Evolutionary conservation across 495 filamentous ascomycete species (phyloP), one percentile per base, ranked within the genome.

Genomic region (Apiosordaria backusii): DNA sequence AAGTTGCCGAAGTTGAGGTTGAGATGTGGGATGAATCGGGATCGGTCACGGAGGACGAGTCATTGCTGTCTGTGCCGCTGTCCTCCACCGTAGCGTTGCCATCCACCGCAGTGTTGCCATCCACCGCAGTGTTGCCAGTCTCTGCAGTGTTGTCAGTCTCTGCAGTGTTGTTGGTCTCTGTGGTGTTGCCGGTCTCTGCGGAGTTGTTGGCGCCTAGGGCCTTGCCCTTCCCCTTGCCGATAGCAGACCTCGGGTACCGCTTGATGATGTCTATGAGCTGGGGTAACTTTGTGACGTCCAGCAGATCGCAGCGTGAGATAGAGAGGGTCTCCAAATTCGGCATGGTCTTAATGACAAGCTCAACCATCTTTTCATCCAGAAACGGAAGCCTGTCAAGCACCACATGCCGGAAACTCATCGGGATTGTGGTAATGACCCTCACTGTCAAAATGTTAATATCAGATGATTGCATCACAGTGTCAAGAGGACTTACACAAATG

Each of bases 261-360:
- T 58, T n/a, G 55, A 75, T 60, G 19, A 65, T 50, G 0, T 63
- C 53, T 3, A 76, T 35, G 13, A 76, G 50, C 0, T 57, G 21
- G 5, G 19, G 50, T 0, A 76, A 63, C 59, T 72, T 70, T n/a
- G 61, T 67, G n/a, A 73, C n/a, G 21, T 76, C 72, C 5, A 76
- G 29, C 19, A 73, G 18, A 0, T 62, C 24, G 55, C 74, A 76
- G 19, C 69, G 67, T 1, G 67, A 65, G 55, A 76, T 72, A 19
- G 68, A 29, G 18, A 75, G 22, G 0, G 58, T 62, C 55, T 70
- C 59, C 1, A 76, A 60, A n/a, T 73, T 73, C 0, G 71, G 71
- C 72, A 75, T 73, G 0, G 63, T 53, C 0, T 62, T 60, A 4
- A 76, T 4, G 57, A 75, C 65, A 24, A 69, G n/a, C 26, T 68